phyloP scores from a whole-genome alignment of 2,329 filamentous ascomycete species.

The Hypoxylon sp. region DNA sequence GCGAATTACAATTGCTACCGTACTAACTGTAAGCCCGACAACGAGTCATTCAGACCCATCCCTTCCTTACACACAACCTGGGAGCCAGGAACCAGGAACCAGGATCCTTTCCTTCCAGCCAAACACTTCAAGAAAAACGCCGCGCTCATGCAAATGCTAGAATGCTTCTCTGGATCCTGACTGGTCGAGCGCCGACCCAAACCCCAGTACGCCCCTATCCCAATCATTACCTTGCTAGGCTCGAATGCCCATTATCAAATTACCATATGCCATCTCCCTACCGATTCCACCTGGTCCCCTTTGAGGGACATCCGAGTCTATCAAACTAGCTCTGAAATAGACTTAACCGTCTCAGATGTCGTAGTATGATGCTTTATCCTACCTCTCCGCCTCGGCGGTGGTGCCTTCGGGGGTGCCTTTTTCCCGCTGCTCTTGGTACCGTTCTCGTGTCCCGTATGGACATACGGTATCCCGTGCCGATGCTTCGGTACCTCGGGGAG shows the following conservation, averaged over 20 bases:
- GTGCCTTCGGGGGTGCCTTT: slow-evolving; percentile 52
- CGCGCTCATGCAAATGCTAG: slow-evolving; percentile 44
- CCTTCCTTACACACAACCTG: not conserved
- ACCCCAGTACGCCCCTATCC: slow-evolving; percentile 23
- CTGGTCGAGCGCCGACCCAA: slow-evolving; percentile 21
- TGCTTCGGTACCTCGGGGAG: slow-evolving; percentile 68
- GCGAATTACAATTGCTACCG: slow-evolving; percentile 1
- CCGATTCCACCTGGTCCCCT: slow-evolving; percentile 22
- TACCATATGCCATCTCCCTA: not conserved
- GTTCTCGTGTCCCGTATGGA: slow-evolving; percentile 36
- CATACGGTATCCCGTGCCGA: slow-evolving; percentile 62
- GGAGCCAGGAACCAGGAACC: not conserved
- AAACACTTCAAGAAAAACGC: slow-evolving; percentile 33
- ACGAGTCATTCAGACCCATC: not conserved
- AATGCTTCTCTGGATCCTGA: slow-evolving; percentile 20
- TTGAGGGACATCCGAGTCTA: not conserved
- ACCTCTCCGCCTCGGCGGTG: slow-evolving; percentile 58
- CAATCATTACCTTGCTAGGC: slow-evolving; percentile 1
- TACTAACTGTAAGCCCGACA: not conserved
- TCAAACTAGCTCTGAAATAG: slow-evolving; percentile 38
- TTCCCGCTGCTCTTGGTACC: slow-evolving; percentile 33
- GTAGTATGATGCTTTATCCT: slow-evolving; percentile 52
- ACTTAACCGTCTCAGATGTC: slow-evolving; percentile 41
- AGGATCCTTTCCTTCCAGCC: not conserved
- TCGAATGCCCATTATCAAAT: not conserved